Evolutionary conservation across 1,284 basidiomycete species (phyloP).

Genomic region (Cystobasidium pallidum): DNA sequence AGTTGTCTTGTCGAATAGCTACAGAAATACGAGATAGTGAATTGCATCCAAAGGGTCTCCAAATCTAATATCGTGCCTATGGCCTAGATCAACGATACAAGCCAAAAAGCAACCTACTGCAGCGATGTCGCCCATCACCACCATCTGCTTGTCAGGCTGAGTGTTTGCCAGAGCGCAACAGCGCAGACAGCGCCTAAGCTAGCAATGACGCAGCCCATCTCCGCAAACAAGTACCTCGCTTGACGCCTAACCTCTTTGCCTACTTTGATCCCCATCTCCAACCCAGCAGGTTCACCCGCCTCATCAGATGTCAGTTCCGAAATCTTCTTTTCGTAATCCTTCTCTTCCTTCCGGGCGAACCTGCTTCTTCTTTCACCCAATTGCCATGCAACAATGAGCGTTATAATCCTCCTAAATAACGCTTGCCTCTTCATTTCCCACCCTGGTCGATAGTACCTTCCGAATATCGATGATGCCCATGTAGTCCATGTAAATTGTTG

Average conservation of each 20-base stretch:
- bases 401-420: constrained; percentile 46
- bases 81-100: too few relatives aligned
- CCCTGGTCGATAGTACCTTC: constrained; percentile 33
- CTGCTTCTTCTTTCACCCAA: constrained; percentile 49
- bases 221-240: constrained; percentile 21
- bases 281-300: constrained; percentile 40
- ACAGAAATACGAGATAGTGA: too few relatives aligned
- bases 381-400: constrained; percentile 49
- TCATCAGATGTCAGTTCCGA: constrained; percentile 45
- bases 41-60: too few relatives aligned
- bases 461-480: constrained; percentile 46
- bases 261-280: constrained; percentile 37
- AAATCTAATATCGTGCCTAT: too few relatives aligned
- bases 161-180: constrained; percentile 22
- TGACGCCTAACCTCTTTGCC: constrained; percentile 35
- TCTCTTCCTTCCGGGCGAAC: constrained; percentile 48
- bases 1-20: too few relatives aligned
- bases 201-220: constrained; percentile 42
- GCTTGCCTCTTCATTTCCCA: constrained; percentile 48
- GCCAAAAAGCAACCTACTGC: too few relatives aligned
- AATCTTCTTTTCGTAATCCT: constrained; percentile 46
- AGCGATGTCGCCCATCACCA: background rate
- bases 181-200: constrained; percentile 11
- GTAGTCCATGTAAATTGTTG: constrained; percentile 39
- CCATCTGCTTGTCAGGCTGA: background rate